These are phyloP conservation scores for Sugiyamaella smithiae DNA, from an alignment of 805 yeast genomes.

Conservation along the genomic window DNA sequence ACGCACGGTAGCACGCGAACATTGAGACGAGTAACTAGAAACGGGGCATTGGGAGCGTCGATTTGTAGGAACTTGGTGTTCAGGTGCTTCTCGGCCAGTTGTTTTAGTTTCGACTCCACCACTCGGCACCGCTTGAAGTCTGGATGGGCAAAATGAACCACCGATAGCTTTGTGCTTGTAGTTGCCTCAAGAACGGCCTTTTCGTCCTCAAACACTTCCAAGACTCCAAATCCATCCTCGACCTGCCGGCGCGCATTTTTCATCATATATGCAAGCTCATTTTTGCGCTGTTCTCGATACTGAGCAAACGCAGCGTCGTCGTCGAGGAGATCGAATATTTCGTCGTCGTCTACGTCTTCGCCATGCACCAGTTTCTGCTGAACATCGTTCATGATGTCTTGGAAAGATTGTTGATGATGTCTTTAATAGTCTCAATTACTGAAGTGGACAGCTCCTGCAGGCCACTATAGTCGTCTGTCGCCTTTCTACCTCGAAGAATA, in stretches of 20 bases:
- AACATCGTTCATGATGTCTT: neutral
- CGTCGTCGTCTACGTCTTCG: conserved; percentile 27
- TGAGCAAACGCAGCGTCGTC: conserved; percentile 46
- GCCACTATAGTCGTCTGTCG: conserved; percentile 3
- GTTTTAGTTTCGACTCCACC: conserved; percentile 48
- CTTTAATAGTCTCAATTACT: neutral
- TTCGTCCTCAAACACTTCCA: conserved; percentile 48
- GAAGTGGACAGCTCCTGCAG: conserved; percentile 2
- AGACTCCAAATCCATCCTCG: conserved; percentile 42
- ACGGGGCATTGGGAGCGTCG: conserved; percentile 66
- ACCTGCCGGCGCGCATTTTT: neutral
- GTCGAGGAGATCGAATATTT: conserved; percentile 34
- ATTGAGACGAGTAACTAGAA: conserved; percentile 59
- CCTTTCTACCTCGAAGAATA: neutral
- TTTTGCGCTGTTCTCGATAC: conserved; percentile 63
- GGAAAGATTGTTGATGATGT: neutral
- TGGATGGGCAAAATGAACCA: conserved; percentile 65
- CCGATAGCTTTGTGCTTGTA: conserved; percentile 40
- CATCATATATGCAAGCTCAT: conserved; percentile 48
- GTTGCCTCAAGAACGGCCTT: conserved; percentile 54
- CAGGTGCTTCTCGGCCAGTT: conserved; percentile 57
- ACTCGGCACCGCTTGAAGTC: conserved; percentile 57
- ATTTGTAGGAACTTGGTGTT: conserved; percentile 46
- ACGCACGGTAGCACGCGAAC: conserved; percentile 73
- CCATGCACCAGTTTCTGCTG: neutral